Base-by-base conservation (phyloP, 228 moss, liverwort and hornwort species). In the Sphagnum magellanicum region DNA sequence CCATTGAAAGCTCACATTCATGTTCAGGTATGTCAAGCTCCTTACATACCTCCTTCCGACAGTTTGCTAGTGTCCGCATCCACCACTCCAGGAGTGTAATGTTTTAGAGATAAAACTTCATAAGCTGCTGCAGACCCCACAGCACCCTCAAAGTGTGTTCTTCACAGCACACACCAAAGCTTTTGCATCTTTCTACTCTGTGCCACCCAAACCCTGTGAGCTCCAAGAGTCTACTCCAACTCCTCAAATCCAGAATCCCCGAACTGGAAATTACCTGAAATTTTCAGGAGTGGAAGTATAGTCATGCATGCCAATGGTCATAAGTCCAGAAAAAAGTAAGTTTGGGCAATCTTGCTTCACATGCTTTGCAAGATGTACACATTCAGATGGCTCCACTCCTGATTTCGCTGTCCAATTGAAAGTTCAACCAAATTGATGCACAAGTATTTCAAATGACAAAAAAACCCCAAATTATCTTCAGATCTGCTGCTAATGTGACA, bases 281-380 rank as follows among this genome's bases (percentile, higher is more conserved):
- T 85, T 85, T 52, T 79, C 66, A 48, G 85, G 81, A 1, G 85
- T 85, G 12, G 79, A 85, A 63, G 81, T 79, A 72, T 81, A 85
- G 67, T 85, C 85, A 59, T 67, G 69, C 78, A 81, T 85, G 69
- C 85, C 79, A 48, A 85, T 85, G 16, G 85, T 81, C 85, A 85
- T 85, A 63, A 85, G 66, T 50, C 85, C 85, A 11, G 81, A 85
- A 64, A 85, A 85, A 50, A 69, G 74, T 51, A 85, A 48, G 61
- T 85, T 74, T 9, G 85, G 79, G 61, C 81, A 85, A 47, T 79
- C 81, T 64, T 82, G 63, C 71, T 79, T 79, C 49, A 85, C 79
- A 74, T 85, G 81, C 17, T 64, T 79, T 65, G 85, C 85, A 59
- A 85, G 74, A 52, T 81, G 76, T 4, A 85, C 76, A 70, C 81